A percentile compares a stretch with the other conserved stretches of the same genome.
These are phyloP conservation scores for Starmerella potacharoeniae DNA, from an alignment of 805 yeast species.

Conservation along the genomic window DNA sequence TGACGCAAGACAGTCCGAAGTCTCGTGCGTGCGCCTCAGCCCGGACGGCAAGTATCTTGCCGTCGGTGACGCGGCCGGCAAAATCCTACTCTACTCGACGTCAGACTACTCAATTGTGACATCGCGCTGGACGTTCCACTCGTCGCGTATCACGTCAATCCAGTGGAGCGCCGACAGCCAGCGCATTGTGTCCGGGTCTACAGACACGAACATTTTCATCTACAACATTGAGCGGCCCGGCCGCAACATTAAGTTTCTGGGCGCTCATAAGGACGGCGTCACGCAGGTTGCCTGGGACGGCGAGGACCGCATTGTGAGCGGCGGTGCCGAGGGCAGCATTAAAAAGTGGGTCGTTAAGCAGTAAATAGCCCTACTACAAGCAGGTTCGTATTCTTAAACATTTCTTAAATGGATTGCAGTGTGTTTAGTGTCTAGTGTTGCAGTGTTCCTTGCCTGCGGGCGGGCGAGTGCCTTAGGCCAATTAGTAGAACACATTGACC, in stretches of 20 bases:
- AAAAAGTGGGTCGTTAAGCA: conserved; percentile 48
- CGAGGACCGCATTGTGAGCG: conserved; percentile 43
- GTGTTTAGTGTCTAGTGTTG: neutral
- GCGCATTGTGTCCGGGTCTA: conserved; percentile 63
- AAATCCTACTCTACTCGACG: conserved; percentile 60
- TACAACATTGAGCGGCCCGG: conserved; percentile 73
- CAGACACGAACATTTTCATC: conserved; percentile 70
- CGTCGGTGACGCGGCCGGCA: conserved; percentile 79
- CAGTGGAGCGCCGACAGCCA: conserved; percentile 70
- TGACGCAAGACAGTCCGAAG: conserved; percentile 46
- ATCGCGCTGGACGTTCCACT: conserved; percentile 92
- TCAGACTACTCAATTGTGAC: conserved; percentile 46
- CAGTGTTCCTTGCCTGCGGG: too few relatives aligned
- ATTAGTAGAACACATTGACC: too few relatives aligned
- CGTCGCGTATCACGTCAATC: conserved; percentile 65
- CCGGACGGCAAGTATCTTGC: conserved; percentile 62
- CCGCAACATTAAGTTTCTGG: conserved; percentile 58
- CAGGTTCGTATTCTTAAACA: too few relatives aligned
- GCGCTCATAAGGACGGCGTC: conserved; percentile 86
- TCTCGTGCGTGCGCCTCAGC: conserved; percentile 55
- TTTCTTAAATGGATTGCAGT: neutral
- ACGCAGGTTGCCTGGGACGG: conserved; percentile 57
- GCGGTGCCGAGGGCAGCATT: conserved; percentile 72
- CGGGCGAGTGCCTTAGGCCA: too few relatives aligned
- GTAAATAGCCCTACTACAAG: too few relatives aligned